These are phyloP conservation scores for Rhodotorula glutinis DNA, from an alignment of 1,284 basidiomycete genomes.

Conservation along the genomic window DNA sequence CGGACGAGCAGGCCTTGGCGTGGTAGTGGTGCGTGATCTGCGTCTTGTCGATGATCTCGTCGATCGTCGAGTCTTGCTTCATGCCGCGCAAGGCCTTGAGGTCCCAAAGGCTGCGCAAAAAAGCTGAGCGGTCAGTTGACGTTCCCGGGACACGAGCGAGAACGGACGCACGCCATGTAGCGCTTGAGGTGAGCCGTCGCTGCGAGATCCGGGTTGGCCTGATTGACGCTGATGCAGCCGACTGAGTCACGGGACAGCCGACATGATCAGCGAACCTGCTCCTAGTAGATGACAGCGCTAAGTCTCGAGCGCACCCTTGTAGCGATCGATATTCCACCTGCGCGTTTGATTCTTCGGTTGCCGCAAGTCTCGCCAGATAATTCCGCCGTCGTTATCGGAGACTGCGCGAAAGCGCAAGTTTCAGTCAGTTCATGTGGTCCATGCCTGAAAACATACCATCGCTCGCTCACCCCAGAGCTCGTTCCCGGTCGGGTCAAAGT, in stretches of 20 bases:
- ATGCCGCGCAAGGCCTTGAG: slow-evolving; percentile 27
- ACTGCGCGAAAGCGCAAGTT: slow-evolving; percentile 8
- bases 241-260: slow-evolving; percentile 9
- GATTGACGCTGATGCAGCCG: slow-evolving; percentile 42
- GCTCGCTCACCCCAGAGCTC: slow-evolving; percentile 44
- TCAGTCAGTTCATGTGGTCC: background rate
- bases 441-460: no score
- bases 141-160: no score
- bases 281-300: background rate
- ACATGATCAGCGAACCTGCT: background rate
- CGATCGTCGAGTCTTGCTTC: slow-evolving; percentile 4
- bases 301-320: slow-evolving; percentile 12
- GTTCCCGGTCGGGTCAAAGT: slow-evolving; percentile 49
- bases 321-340: slow-evolving; percentile 38
- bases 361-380: slow-evolving; percentile 52
- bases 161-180: slow-evolving; percentile 11
- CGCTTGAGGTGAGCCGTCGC: slow-evolving; percentile 43
- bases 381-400: slow-evolving; percentile 51
- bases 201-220: slow-evolving; percentile 33
- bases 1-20: slow-evolving; percentile 51
- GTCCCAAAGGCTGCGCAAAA: slow-evolving; percentile 39
- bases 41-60: slow-evolving; percentile 15
- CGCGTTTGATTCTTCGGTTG: slow-evolving; percentile 35
- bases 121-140: background rate
- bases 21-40: slow-evolving; percentile 46